Base-by-base conservation (phyloP, 768 basidiomycete species). In the Mrakia frigida region DNA sequence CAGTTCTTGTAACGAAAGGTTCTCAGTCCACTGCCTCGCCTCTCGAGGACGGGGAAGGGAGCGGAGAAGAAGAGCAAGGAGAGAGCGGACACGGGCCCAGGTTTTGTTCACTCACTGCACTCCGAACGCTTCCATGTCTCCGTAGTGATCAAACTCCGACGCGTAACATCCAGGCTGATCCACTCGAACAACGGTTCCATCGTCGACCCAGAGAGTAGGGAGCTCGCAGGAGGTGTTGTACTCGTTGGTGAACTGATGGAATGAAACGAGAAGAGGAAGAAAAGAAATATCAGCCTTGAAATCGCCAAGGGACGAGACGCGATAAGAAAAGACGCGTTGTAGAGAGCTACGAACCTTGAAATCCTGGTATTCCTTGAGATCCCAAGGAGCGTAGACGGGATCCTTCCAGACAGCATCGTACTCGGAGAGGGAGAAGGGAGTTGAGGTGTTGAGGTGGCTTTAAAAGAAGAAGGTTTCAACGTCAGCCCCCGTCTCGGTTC, bases 121-220 rank as follows among this genome's bases (percentile, higher is more conserved):
- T 90, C 94, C 94, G 82, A 96, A 96, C 79, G 94, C 94, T 83
- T 97, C 94, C 89, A 93, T 93, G 84, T 97, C 94, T 78, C 94
- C 94, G 80, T 91, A 97, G 78, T 96, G 94, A 84, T 97, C 94
- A 80, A 96, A 95, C 78, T 94, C 93, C 25, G 92, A 94, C 21
- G 84, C 82, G 79, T 90, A 85, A 83, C 94, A 97, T 28, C 94
- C 94, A 70, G 87, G 84, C 74, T 89, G 84, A n/a, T 88, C 83
- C 13, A 87, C 84, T 70, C 84, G 83, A 79, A 92, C 85, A 70
- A 88, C 84, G 0, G 87, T 86, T 33, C 91, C 94, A 78, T 90
- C 88, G 70, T 94, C 89, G 63, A 87, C 83, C 91, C 92, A 96
- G 80, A 97, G 91, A 21, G 85, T 86, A 21, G 94, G 94, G 37